Evolutionary conservation across 2,329 filamentous ascomycete species (phyloP), one percentile per base, ranked within the genome.

Genomic region (Aspergillus nomiae): DNA sequence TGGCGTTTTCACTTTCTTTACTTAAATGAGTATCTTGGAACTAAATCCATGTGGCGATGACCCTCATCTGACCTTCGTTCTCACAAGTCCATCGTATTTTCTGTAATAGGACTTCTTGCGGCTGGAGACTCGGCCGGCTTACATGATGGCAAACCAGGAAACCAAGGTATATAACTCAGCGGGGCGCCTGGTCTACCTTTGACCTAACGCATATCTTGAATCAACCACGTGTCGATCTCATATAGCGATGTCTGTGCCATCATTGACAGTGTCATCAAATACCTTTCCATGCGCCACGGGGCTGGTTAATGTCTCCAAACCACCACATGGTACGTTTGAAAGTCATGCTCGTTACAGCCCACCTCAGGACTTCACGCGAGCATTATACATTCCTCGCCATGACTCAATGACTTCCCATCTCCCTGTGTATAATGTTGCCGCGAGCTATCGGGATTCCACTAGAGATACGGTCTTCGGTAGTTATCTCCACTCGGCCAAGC

Each of bases 351-450:
- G 51, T 3, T 53, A 34, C 21, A 30, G 34, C 5, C 34, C 54
- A 14, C 28, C 54, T 8, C 16, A 30, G 16, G 16, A 60, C n/a
- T 58, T 63, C 58, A 60, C 36, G 6, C 58, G 58, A 19, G 58
- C 56, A 5, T 34, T 63, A 21, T 63, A 63, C 51, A 58, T 63
- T 9, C 58, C 62, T 21, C 62, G 58, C 12, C 62, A 63, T 28
- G 45, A 61, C 53, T 54, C 53, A 19, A 48, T 19, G 9, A 63
- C 58, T 10, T 21, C 30, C n/a, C 58, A 60, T 38, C 54, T 63
- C 19, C 62, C 62, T 4, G 16, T 63, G 7, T 61, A 60, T 21
- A 38, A 63, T 53, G 48, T 58, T 28, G 53, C 43, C 9, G 38
- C 58, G 10, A 30, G n/a, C 4, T 61, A 63, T 32, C 12, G 32